Conservation (phyloP, 2,329 filamentous ascomycete genomes). For the Tolypocladium tropicale region DNA sequence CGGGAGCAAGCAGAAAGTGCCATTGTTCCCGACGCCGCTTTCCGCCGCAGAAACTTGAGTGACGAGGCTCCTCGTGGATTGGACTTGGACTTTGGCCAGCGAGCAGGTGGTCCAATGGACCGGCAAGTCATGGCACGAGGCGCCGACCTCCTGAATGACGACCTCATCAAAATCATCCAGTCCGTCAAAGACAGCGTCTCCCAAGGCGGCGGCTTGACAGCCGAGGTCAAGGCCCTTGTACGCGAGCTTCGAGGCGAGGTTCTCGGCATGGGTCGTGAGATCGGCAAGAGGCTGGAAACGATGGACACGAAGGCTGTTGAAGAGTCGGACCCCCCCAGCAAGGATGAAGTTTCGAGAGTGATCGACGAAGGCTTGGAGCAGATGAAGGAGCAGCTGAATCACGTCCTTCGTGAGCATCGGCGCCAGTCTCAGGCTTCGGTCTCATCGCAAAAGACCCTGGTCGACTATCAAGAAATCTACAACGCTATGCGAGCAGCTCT, state of each 20-base stretch:
- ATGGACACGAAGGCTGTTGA: slow-evolving; percentile 36
- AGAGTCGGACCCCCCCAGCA: slow-evolving; percentile 41
- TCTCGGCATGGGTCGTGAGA: slow-evolving; percentile 84
- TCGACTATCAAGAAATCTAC: slow-evolving; percentile 80
- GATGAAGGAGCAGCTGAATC: slow-evolving; percentile 75
- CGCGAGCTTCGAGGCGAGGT: slow-evolving; percentile 87
- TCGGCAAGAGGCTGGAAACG: slow-evolving; percentile 78
- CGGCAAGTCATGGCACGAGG: slow-evolving; percentile 28
- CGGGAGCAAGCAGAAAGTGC: slow-evolving; percentile 38
- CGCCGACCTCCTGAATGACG: slow-evolving; percentile 58
- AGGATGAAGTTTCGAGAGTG: slow-evolving; percentile 63
- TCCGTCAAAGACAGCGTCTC: slow-evolving; percentile 86
- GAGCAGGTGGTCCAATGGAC: slow-evolving; percentile 15
- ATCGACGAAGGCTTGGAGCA: slow-evolving; percentile 73
- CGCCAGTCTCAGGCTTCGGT: slow-evolving; percentile 56
- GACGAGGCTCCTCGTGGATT: slow-evolving; percentile 4
- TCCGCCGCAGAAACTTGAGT: not conserved
- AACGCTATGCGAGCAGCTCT: slow-evolving; percentile 70
- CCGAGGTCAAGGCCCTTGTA: slow-evolving; percentile 83
- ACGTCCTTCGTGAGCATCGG: slow-evolving; percentile 65
- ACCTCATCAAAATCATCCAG: slow-evolving; percentile 72
- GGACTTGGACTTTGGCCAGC: not conserved
- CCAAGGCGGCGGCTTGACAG: slow-evolving; percentile 79
- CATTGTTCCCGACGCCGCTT: slow-evolving; percentile 20
- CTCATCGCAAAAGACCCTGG: slow-evolving; percentile 45